Evolutionary conservation across 257 asterid genomes (phyloP).

Genomic region (Penstemon davidsonii): DNA sequence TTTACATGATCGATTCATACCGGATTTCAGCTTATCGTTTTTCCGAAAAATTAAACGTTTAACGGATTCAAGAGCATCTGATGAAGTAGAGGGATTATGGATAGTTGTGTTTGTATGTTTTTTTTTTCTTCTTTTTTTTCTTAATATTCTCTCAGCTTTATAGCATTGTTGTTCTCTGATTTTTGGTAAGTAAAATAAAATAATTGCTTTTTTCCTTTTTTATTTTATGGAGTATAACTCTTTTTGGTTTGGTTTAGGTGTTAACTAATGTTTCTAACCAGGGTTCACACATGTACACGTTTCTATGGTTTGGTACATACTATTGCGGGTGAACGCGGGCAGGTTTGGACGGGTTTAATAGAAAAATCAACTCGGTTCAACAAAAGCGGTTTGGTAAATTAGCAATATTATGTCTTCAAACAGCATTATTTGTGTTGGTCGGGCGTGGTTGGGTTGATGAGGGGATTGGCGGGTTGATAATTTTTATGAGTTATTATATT

Average conservation of each 20-base stretch:
- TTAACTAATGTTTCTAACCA: conserved; percentile 26
- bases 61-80: conserved; percentile 63
- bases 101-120: conserved; percentile 36
- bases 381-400: too few species aligned
- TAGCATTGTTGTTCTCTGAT: conserved; percentile 39
- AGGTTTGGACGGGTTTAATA: too few species aligned
- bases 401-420: too few species aligned
- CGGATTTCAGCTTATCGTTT: conserved; percentile 56
- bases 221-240: background rate
- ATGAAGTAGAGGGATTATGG: conserved; percentile 56
- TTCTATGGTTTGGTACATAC: too few species aligned
- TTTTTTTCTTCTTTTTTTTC: conserved; percentile 5
- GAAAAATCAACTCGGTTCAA: too few species aligned
- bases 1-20: conserved; percentile 54
- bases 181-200: conserved; percentile 23
- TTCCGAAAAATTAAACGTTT: conserved; percentile 47
- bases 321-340: too few species aligned
- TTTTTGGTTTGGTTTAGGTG: conserved; percentile 25
- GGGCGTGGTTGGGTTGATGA: too few species aligned
- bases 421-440: too few species aligned
- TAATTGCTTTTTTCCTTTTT: background rate
- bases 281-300: conserved; percentile 23
- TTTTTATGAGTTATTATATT: too few species aligned
- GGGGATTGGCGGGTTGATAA: too few species aligned
- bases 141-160: conserved; percentile 29